A percentile compares a stretch with the other conserved stretches of the same genome.
Evolutionary conservation across 1,284 basidiomycete species (phyloP).

Genomic region (Erythrobasidium hasegawianum): DNA sequence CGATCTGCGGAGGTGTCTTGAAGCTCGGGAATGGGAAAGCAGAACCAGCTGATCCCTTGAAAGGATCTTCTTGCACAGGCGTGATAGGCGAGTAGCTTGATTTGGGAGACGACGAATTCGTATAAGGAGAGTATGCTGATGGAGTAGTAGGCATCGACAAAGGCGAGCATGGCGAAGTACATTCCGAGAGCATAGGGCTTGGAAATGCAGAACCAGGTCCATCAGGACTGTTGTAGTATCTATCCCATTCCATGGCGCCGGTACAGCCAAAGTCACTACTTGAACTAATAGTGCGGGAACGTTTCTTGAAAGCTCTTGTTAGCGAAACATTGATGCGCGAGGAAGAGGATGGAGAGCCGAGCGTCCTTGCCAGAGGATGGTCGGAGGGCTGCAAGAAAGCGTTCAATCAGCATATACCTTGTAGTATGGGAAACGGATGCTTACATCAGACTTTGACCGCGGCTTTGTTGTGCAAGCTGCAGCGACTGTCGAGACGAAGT

Average conservation of each 20-base stretch:
- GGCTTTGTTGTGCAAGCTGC: background rate
- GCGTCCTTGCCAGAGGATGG: constrained; percentile 1
- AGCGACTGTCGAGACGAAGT: background rate
- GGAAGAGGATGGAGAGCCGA: background rate
- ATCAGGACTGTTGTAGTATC: background rate
- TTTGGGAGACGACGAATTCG: background rate
- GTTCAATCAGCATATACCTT: background rate
- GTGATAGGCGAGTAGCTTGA: background rate
- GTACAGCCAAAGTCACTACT: background rate
- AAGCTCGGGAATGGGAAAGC: background rate
- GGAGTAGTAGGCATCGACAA: background rate
- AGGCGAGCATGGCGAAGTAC: background rate
- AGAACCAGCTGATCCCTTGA: background rate
- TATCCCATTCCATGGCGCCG: background rate
- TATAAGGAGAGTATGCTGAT: background rate
- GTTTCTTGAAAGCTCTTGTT: background rate
- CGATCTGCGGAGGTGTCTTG: background rate
- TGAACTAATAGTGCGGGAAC: background rate
- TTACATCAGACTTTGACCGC: background rate
- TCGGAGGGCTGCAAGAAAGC: background rate
- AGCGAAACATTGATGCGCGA: background rate
- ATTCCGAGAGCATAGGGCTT: background rate
- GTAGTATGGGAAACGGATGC: background rate
- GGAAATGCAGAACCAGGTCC: background rate
- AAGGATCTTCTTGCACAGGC: background rate